phyloP scores from a whole-genome alignment of 768 basidiomycete species.

The Mycena sanguinolenta region DNA sequence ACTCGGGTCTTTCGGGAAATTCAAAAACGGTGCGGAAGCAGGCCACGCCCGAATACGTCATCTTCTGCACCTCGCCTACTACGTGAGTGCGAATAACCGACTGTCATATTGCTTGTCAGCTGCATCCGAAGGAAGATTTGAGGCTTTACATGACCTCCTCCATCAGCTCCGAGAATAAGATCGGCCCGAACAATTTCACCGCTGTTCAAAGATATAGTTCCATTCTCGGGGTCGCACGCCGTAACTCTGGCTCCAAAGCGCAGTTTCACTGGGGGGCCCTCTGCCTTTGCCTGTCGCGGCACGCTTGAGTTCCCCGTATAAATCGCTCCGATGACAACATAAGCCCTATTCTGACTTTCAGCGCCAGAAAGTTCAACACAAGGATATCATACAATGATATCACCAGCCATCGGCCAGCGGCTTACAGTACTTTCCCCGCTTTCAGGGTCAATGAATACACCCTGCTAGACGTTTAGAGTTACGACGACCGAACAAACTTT shows the following conservation, averaged over 20 bases:
- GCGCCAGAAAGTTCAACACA: background rate
- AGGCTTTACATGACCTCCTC: slow-evolving; percentile 21
- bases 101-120: background rate
- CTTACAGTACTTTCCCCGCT: slow-evolving; percentile 14
- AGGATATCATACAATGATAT: background rate
- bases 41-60: background rate
- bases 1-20: background rate
- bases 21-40: slow-evolving; percentile 16
- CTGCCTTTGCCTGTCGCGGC: background rate
- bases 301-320: slow-evolving; percentile 23
- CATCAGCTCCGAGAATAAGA: slow-evolving; percentile 55
- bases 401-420: background rate
- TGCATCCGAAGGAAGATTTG: too few species aligned
- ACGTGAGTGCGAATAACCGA: slow-evolving; percentile 6
- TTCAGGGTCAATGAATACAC: background rate
- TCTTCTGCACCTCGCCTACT: background rate
- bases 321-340: slow-evolving; percentile 23
- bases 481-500: background rate
- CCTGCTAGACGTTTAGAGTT: background rate
- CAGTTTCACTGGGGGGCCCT: background rate
- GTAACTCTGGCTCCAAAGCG: slow-evolving; percentile 21
- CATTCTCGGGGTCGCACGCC: slow-evolving; percentile 41
- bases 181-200: slow-evolving; percentile 52
- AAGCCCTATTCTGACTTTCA: slow-evolving; percentile 1
- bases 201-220: slow-evolving; percentile 48